phyloP scores from a whole-genome alignment of 2,329 filamentous ascomycete genomes.

The Pseudofabraea citricarpa region DNA sequence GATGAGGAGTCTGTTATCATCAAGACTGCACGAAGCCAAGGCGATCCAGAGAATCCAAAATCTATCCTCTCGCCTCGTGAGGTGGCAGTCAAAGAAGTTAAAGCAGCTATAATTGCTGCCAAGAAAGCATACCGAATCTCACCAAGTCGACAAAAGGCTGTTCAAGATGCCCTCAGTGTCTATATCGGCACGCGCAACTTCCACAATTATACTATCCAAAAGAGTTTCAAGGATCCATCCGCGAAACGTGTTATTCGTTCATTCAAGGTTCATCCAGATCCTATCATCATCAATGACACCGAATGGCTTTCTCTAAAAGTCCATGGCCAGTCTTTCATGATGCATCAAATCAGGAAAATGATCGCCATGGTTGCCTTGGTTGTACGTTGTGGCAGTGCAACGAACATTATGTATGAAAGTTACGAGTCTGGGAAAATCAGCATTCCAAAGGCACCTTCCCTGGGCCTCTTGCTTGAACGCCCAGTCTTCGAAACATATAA shows the following conservation, averaged over 20 bases:
- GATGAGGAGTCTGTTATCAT: not conserved
- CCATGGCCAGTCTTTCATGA: slow-evolving; percentile 99
- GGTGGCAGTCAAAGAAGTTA: slow-evolving; percentile 66
- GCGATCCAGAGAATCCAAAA: slow-evolving; percentile 2
- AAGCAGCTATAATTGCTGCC: slow-evolving; percentile 74
- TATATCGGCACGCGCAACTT: slow-evolving; percentile 87
- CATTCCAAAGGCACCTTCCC: slow-evolving; percentile 88
- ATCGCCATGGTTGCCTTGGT: slow-evolving; percentile 85
- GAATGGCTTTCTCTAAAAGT: slow-evolving; percentile 96
- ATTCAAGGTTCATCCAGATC: slow-evolving; percentile 71
- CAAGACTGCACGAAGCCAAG: not conserved
- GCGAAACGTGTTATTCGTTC: slow-evolving; percentile 89
- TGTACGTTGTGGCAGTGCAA: slow-evolving; percentile 76
- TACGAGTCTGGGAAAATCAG: slow-evolving; percentile 71
- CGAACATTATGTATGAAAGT: slow-evolving; percentile 65
- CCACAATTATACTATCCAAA: slow-evolving; percentile 97
- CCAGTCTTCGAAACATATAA: slow-evolving; percentile 94
- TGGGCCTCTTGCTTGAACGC: slow-evolving; percentile 83
- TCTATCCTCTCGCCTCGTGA: slow-evolving; percentile 46
- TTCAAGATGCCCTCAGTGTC: slow-evolving; percentile 68
- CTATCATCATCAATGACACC: slow-evolving; percentile 82
- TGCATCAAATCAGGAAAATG: slow-evolving; percentile 99
- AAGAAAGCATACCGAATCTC: slow-evolving; percentile 84
- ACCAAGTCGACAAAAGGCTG: slow-evolving; percentile 61
- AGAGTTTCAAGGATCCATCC: slow-evolving; percentile 73